Evolutionary conservation across 768 basidiomycete genomes (phyloP).

Genomic region (Fibroporia radiculosa): DNA sequence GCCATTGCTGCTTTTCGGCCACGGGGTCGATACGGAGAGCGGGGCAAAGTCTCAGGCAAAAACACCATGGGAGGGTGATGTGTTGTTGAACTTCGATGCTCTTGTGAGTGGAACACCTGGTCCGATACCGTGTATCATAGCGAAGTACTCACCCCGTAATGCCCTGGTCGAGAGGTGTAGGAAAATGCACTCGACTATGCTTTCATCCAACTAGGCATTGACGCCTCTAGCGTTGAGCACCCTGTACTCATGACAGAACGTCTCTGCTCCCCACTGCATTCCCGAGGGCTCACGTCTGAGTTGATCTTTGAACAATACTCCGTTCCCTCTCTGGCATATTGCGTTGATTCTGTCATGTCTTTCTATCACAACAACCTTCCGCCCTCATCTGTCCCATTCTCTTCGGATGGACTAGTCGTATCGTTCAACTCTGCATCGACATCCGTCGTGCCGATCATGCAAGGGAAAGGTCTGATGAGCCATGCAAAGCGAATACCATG

Average conservation of each 20-base stretch:
- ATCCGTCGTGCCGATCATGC: slow-evolving; percentile 80
- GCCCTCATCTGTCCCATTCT: slow-evolving; percentile 29
- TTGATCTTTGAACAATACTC: slow-evolving; percentile 92
- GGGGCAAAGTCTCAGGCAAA: slow-evolving; percentile 71
- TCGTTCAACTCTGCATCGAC: slow-evolving; percentile 92
- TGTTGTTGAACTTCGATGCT: slow-evolving; percentile 85
- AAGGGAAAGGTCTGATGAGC: slow-evolving; percentile 76
- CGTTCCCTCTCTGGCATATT: slow-evolving; percentile 80
- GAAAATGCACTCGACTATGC: slow-evolving; percentile 93
- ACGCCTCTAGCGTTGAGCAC: slow-evolving; percentile 68
- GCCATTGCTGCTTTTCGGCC: slow-evolving; percentile 81
- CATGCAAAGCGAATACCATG: slow-evolving; percentile 90
- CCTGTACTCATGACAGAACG: slow-evolving; percentile 93
- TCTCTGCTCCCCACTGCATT: slow-evolving; percentile 81
- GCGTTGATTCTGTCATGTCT: slow-evolving; percentile 86
- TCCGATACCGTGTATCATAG: too few species aligned
- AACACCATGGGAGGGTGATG: slow-evolving; percentile 91
- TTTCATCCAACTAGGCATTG: slow-evolving; percentile 81
- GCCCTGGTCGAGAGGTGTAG: slow-evolving; percentile 36
- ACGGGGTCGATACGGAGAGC: slow-evolving; percentile 80
- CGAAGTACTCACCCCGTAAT: background rate
- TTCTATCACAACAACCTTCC: slow-evolving; percentile 74
- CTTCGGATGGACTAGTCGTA: slow-evolving; percentile 73
- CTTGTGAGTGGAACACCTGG: slow-evolving; percentile 51
- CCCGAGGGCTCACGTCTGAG: slow-evolving; percentile 87